Evolutionary conservation across 495 filamentous ascomycete species (phyloP).

Genomic region (Xanthoparmelia taractica): DNA sequence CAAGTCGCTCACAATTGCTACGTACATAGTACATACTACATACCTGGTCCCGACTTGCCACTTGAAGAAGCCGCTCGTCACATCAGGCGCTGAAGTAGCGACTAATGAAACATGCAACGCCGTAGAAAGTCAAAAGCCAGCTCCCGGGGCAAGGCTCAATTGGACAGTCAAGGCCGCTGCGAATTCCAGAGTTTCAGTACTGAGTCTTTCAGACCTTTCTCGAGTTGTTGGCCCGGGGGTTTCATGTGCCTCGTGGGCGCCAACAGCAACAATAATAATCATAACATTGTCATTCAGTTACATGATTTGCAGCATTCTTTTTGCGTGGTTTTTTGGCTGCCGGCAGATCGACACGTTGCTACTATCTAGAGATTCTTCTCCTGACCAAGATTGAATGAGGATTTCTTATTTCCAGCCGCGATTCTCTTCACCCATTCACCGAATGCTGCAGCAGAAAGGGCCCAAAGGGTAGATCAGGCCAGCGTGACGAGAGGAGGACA

Average conservation of each 20-base stretch:
- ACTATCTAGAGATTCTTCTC: background rate
- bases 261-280: background rate
- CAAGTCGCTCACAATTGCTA: background rate
- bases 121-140: background rate
- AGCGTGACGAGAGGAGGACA: too few species aligned
- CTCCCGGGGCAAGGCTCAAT: background rate
- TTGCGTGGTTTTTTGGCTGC: background rate
- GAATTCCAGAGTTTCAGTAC: background rate
- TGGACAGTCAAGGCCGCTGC: background rate
- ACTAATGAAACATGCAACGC: slow-evolving; percentile 6
- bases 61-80: background rate
- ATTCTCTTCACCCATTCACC: background rate
- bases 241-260: background rate
- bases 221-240: background rate
- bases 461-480: too few species aligned
- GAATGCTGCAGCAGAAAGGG: background rate
- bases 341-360: background rate
- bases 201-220: background rate
- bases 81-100: background rate
- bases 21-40: too few species aligned
- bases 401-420: background rate
- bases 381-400: background rate
- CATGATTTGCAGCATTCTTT: background rate
- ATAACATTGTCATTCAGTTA: too few species aligned
- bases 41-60: background rate